These are phyloP conservation scores for Dichotomocladium elegans DNA, from an alignment of 371 early-diverging fungal species.

Conservation along the genomic window DNA sequence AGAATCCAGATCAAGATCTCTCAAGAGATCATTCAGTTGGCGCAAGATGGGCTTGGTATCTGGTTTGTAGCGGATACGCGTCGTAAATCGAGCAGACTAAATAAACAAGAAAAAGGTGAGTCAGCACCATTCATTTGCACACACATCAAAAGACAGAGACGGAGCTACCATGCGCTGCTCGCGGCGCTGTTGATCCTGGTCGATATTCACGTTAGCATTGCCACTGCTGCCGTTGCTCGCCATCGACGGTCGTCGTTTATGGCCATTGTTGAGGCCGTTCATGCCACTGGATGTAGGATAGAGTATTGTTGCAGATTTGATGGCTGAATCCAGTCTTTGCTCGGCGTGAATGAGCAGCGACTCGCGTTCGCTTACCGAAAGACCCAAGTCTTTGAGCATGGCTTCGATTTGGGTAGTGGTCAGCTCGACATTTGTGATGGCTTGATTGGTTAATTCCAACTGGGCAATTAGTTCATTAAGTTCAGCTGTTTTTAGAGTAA, in stretches of 20 bases:
- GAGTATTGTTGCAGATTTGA: slow-evolving; percentile 39
- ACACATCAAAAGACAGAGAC: background rate
- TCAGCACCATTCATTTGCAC: too few species aligned
- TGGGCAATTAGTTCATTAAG: slow-evolving; percentile 46
- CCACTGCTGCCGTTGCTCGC: slow-evolving; percentile 28
- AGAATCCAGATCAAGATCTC: slow-evolving; percentile 40
- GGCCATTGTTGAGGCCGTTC: too few species aligned
- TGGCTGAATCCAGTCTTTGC: slow-evolving; percentile 41
- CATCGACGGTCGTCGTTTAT: slow-evolving; percentile 16
- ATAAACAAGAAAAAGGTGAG: too few species aligned
- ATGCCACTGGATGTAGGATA: slow-evolving; percentile 20
- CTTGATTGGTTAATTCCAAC: slow-evolving; percentile 44
- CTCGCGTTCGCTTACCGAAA: slow-evolving; percentile 15
- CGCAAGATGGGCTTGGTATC: slow-evolving; percentile 45
- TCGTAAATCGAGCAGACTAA: slow-evolving; percentile 11
- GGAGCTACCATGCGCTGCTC: slow-evolving; percentile 8
- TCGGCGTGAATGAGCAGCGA: slow-evolving; percentile 36
- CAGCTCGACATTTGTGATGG: slow-evolving; percentile 37
- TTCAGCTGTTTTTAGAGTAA: slow-evolving; percentile 48
- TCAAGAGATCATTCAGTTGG: slow-evolving; percentile 34
- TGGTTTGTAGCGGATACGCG: slow-evolving; percentile 42
- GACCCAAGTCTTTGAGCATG: slow-evolving; percentile 42
- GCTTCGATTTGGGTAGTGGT: slow-evolving; percentile 41
- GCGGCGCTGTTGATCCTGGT: slow-evolving; percentile 10
- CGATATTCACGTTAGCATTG: background rate